Conservation (phyloP, 2,329 filamentous ascomycete genomes). For the Coleophoma crateriformis region DNA sequence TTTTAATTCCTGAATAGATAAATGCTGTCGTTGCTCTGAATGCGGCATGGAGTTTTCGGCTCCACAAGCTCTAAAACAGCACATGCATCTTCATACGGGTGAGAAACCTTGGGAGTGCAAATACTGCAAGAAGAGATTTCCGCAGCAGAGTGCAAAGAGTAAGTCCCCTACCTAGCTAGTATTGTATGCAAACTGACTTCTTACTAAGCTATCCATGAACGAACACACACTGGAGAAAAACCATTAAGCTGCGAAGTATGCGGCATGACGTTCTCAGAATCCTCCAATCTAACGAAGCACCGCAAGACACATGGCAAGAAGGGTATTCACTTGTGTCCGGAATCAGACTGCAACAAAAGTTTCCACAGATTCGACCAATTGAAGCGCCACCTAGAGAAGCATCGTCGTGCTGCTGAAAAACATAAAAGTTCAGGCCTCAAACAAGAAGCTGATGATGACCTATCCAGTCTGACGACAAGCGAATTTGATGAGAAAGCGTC, state of each 20-base stretch:
- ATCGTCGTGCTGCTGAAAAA: conserved; percentile 11
- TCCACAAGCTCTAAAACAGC: conserved; percentile 62
- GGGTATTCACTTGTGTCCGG: conserved; percentile 42
- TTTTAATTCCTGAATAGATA: conserved; percentile 42
- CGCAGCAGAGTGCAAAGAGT: conserved; percentile 64
- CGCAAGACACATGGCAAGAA: conserved; percentile 53
- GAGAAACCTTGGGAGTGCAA: conserved; percentile 56
- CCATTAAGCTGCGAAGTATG: conserved; percentile 54
- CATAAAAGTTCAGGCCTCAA: background rate
- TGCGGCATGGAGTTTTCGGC: conserved; percentile 58
- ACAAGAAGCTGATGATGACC: background rate
- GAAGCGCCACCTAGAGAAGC: conserved; percentile 43
- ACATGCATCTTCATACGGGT: conserved; percentile 61
- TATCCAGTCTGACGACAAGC: background rate
- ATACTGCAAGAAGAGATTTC: conserved; percentile 51
- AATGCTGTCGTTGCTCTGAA: conserved; percentile 49
- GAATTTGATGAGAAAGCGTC: background rate
- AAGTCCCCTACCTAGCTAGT: conserved; percentile 23
- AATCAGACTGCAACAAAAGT: conserved; percentile 45
- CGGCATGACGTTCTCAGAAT: conserved; percentile 55
- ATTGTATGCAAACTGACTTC: too few relatives aligned
- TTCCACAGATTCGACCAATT: conserved; percentile 58
- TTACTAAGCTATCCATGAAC: conserved; percentile 55
- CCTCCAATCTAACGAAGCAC: conserved; percentile 62
- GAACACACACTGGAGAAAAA: conserved; percentile 61